Base-by-base conservation (phyloP, 192 early-diverging fungal species). In the Spizellomyces punctatus region DNA sequence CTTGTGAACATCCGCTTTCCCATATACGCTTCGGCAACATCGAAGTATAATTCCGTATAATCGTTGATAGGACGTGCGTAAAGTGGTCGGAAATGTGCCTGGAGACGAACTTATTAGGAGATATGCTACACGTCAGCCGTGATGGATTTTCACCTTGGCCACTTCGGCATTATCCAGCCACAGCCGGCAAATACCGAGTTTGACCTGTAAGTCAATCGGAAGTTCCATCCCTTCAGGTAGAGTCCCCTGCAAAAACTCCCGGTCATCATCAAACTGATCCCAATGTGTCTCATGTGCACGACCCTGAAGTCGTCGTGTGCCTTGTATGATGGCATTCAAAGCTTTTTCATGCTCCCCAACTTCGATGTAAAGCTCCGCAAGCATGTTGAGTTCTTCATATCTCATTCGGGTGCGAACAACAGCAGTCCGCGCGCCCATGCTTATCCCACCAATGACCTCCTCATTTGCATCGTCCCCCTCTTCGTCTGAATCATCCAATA, bases 121-220 rank as follows among this genome's bases (percentile, higher is more conserved):
- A 45, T 10, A 9, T 58, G 71, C 54, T 17, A 36, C 9, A 73
- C 14, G 17, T 6, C 0, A 17, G 9, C 27, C 5, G 14, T 63
- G 62, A 63, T 16, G 36, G n/a, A 5, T 66, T 10, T n/a, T n/a
- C 77, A 89, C 89, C 73, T 87, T 79, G 16, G 92, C 95, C 10
- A 82, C 70, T n/a, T 90, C 87, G 9, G 76, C 69, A 50, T 92
- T 82, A 46, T 86, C 91, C 43, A 94, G 62, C 74, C 84, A 79
- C 44, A 97, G 54, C 42, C 94, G 85, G 68, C 89, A 91, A 21
- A 93, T 88, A 4, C 94, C 97, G 36, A 95, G 84, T 73, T 92
- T 92, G 59, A 92, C 88, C 19, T 93, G 88, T 58, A 99, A 81
- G 78, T 98, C 94, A 1, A 95, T 73, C 0, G 96, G 96, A 42